Evolutionary conservation across 352 stramenopile genomes (phyloP).

Genomic region (Lagenidium giganteum): DNA sequence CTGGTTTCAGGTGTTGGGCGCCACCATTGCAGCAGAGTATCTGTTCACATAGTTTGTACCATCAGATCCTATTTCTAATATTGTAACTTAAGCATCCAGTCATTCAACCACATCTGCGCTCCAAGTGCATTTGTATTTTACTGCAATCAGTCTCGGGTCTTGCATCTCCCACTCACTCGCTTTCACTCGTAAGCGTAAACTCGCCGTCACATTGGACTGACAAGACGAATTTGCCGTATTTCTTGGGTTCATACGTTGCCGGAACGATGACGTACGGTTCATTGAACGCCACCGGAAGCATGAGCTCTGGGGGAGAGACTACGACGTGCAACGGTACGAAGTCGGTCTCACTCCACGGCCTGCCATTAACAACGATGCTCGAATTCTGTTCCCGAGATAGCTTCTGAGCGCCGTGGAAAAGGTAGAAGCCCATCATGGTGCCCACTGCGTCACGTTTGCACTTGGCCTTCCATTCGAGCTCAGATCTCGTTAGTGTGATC

Average conservation of each 20-base stretch:
- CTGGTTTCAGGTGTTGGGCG: no score
- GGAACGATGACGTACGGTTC: slow-evolving; percentile 86
- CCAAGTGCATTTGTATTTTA: slow-evolving; percentile 1
- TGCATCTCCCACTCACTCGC: slow-evolving; percentile 14
- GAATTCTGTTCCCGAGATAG: slow-evolving; percentile 24
- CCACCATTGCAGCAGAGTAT: background rate
- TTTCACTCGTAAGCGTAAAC: slow-evolving; percentile 57
- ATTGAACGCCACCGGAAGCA: slow-evolving; percentile 66
- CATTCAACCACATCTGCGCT: no score
- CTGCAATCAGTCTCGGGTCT: background rate
- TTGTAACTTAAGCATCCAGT: no score
- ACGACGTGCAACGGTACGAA: slow-evolving; percentile 80
- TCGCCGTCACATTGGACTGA: slow-evolving; percentile 80
- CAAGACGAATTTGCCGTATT: slow-evolving; percentile 78
- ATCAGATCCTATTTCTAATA: no score
- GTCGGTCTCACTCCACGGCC: slow-evolving; percentile 75
- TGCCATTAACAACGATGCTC: slow-evolving; percentile 60
- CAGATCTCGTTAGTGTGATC: slow-evolving; percentile 76
- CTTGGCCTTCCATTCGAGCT: slow-evolving; percentile 77
- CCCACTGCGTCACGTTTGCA: slow-evolving; percentile 82
- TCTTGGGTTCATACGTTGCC: slow-evolving; percentile 80
- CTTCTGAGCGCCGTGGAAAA: slow-evolving; percentile 57
- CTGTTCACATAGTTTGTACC: slow-evolving; percentile 7
- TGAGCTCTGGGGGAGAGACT: slow-evolving; percentile 56
- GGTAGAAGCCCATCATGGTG: slow-evolving; percentile 89